These are phyloP conservation scores for Fomitopsis pulvina DNA, from an alignment of 768 basidiomycete genomes.

Conservation along the genomic window DNA sequence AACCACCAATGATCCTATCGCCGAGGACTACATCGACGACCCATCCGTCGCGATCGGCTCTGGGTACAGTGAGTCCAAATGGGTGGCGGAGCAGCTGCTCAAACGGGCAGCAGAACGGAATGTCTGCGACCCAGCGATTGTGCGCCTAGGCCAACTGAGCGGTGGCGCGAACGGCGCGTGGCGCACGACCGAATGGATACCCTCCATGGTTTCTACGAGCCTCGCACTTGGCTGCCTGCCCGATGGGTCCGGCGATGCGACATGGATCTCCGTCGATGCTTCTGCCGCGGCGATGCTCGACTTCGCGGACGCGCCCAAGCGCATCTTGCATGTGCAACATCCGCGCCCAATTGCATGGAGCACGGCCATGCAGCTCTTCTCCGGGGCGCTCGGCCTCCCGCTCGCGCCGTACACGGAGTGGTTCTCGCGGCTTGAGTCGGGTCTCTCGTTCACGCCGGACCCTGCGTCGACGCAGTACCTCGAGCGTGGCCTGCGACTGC, in stretches of 20 bases:
- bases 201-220: conserved; percentile 20
- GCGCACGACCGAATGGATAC: conserved; percentile 39
- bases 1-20: conserved; percentile 1
- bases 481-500: conserved; percentile 4
- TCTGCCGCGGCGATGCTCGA: conserved; percentile 29
- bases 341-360: conserved; percentile 30
- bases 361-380: conserved; percentile 23
- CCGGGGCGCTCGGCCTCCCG: conserved; percentile 15
- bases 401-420: conserved; percentile 30
- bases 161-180: conserved; percentile 38
- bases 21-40: conserved; percentile 18
- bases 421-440: conserved; percentile 21
- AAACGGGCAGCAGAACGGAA: conserved; percentile 24
- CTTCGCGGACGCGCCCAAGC: conserved; percentile 16
- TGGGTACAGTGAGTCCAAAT: conserved; percentile 45
- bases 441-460: not conserved
- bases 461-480: not conserved
- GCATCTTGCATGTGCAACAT: conserved; percentile 32
- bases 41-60: conserved; percentile 25
- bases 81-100: conserved; percentile 36
- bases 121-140: conserved; percentile 27
- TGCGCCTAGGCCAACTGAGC: conserved; percentile 41
- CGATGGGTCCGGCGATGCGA: not conserved
- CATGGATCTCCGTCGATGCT: conserved; percentile 38
- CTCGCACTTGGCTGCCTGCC: conserved; percentile 2